Evolutionary conservation across 2,329 filamentous ascomycete genomes (phyloP).

Genomic region (Paradendryphiella salina): DNA sequence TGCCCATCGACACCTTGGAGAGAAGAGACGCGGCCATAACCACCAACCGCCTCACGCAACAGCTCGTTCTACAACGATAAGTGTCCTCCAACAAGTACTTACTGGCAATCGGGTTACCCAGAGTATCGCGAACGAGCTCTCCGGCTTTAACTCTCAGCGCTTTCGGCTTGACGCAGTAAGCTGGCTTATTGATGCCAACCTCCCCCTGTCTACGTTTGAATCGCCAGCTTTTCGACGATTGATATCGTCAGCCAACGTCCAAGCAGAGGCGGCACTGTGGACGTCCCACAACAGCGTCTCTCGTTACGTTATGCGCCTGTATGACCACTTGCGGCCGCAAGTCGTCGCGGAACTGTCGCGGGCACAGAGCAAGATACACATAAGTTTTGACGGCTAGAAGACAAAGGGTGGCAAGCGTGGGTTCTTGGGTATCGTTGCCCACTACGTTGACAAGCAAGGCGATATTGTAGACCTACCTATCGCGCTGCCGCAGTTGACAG

Average conservation of each 20-base stretch:
- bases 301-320: constrained; percentile 1
- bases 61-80: no score
- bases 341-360: not conserved
- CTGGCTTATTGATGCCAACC: not conserved
- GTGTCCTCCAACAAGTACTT: no score
- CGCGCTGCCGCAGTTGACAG: constrained; percentile 3
- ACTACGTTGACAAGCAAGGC: not conserved
- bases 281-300: not conserved
- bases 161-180: not conserved
- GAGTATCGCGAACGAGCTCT: no score
- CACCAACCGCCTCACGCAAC: no score
- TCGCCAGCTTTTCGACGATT: not conserved
- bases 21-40: no score
- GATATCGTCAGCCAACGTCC: no score
- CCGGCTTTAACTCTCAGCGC: no score
- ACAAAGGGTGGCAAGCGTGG: constrained; percentile 5
- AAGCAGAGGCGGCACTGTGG: no score
- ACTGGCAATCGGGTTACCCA: no score
- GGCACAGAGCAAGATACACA: constrained; percentile 6
- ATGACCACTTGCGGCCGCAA: not conserved
- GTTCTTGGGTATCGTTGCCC: constrained; percentile 5
- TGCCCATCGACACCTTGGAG: no score
- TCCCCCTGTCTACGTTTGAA: not conserved
- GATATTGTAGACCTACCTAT: constrained; percentile 3
- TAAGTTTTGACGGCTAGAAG: constrained; percentile 7